Percentiles rank a stretch among this genome's conserved stretches.
phyloP scores from a whole-genome alignment of 495 filamentous ascomycete genomes.

The Daldinia loculata region DNA sequence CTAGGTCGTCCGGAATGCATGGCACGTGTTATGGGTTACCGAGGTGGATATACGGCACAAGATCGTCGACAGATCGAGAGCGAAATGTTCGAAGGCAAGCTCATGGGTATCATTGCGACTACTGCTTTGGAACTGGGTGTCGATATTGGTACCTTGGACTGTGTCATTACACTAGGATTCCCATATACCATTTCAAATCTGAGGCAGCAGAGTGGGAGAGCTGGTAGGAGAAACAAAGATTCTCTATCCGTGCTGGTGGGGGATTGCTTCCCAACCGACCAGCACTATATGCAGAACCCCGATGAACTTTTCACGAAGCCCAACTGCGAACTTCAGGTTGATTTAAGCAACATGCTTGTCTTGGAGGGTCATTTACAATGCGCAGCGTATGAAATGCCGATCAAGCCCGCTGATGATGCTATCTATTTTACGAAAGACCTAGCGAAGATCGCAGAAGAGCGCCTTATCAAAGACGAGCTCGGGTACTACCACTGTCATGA shows the following conservation, averaged over 20 bases:
- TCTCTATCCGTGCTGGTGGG: constrained; percentile 90
- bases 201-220: constrained; percentile 92
- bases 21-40: constrained; percentile 89
- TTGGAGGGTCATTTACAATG: constrained; percentile 95
- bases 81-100: constrained; percentile 96
- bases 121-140: constrained; percentile 93
- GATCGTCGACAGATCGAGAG: constrained; percentile 89
- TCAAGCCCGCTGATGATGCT: constrained; percentile 76
- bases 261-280: constrained; percentile 91
- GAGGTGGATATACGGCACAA: constrained; percentile 95
- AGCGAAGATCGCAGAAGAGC: constrained; percentile 72
- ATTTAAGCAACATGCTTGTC: constrained; percentile 89
- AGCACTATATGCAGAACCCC: constrained; percentile 96
- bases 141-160: constrained; percentile 95
- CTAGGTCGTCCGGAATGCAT: constrained; percentile 78
- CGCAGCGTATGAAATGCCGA: constrained; percentile 94
- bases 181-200: constrained; percentile 95
- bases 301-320: constrained; percentile 95
- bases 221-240: constrained; percentile 92
- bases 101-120: constrained; percentile 93
- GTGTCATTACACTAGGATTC: constrained; percentile 92
- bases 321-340: constrained; percentile 87
- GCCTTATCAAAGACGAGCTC: constrained; percentile 74
- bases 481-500: constrained; percentile 92
- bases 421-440: constrained; percentile 84